phyloP scores from a whole-genome alignment of 768 basidiomycete genomes.

The Hortiboletus flavorubellus region DNA sequence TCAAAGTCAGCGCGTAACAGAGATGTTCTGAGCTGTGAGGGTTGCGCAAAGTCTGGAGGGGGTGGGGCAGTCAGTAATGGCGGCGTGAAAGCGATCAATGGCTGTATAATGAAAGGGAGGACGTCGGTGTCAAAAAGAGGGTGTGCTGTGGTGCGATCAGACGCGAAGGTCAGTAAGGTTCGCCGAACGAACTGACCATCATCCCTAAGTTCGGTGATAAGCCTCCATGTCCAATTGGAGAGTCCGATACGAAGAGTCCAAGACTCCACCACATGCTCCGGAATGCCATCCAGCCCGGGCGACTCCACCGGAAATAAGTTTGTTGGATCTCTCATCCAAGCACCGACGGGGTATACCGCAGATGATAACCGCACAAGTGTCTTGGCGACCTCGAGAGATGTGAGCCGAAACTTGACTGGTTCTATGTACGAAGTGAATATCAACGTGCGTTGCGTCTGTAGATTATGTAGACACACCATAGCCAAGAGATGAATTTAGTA shows the following conservation, averaged over 20 bases:
- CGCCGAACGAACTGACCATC: conserved; percentile 47
- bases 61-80: conserved; percentile 42
- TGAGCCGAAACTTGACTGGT: conserved; percentile 64
- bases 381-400: conserved; percentile 62
- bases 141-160: conserved; percentile 37
- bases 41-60: conserved; percentile 37
- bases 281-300: conserved; percentile 13
- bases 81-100: conserved; percentile 59
- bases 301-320: conserved; percentile 23
- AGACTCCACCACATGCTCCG: conserved; percentile 42
- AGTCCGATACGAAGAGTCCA: conserved; percentile 66
- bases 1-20: conserved; percentile 69
- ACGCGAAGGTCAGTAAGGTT: background rate
- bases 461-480: conserved; percentile 52
- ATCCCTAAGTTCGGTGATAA: conserved; percentile 68
- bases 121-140: conserved; percentile 60
- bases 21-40: conserved; percentile 39
- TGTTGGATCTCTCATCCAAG: conserved; percentile 48
- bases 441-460: background rate
- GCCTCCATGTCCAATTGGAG: conserved; percentile 76
- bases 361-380: conserved; percentile 67
- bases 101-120: conserved; percentile 58
- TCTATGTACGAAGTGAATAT: conserved; percentile 41
- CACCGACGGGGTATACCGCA: conserved; percentile 68
- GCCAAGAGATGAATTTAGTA: conserved; percentile 74